phyloP scores from a whole-genome alignment of 176 grass and related monocot species.

The Elaeis guineensis region DNA sequence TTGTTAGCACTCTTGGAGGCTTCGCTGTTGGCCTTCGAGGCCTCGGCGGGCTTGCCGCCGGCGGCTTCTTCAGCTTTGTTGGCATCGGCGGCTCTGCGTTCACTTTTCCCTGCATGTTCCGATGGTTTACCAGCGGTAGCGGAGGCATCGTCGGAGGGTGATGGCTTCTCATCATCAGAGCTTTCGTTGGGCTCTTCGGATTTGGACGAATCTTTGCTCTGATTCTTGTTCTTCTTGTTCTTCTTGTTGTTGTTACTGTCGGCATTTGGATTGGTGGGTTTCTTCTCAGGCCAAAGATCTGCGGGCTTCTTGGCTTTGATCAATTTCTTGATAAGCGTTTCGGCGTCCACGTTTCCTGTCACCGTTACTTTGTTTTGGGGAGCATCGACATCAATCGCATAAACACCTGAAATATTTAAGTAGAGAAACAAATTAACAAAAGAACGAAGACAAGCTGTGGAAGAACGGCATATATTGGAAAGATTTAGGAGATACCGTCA shows the following conservation, averaged over 20 bases:
- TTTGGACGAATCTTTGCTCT: conserved; percentile 18
- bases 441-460: background rate
- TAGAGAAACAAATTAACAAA: background rate
- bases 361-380: conserved; percentile 29
- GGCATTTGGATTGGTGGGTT: conserved; percentile 19
- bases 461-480: background rate
- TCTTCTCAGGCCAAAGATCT: conserved; percentile 19
- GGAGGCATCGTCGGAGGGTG: background rate
- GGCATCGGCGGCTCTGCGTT: background rate
- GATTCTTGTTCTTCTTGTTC: background rate
- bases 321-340: conserved; percentile 25
- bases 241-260: background rate
- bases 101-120: too few species aligned
- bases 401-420: conserved; percentile 23
- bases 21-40: conserved; percentile 3
- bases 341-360: conserved; percentile 19
- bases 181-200: conserved; percentile 15
- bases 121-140: background rate
- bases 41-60: background rate
- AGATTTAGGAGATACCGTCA: conserved; percentile 21
- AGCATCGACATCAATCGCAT: conserved; percentile 24
- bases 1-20: conserved; percentile 3
- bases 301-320: conserved; percentile 27
- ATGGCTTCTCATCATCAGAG: background rate
- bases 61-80: background rate